phyloP scores from a whole-genome alignment of 2,329 filamentous ascomycete genomes.

The Sclerotinia subarctica region DNA sequence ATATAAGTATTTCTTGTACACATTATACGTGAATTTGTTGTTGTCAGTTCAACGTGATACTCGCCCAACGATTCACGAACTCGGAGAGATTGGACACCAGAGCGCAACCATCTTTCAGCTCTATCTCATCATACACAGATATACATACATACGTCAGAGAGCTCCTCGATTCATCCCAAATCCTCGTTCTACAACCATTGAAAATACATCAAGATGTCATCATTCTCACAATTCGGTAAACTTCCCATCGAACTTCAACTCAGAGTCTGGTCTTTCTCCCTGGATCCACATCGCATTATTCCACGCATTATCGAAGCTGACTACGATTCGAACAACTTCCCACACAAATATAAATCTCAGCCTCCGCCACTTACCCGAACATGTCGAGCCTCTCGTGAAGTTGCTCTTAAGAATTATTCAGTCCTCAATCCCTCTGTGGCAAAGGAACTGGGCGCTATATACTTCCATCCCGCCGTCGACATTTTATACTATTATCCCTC shows the following conservation, averaged over 20 bases:
- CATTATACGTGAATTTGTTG: background rate
- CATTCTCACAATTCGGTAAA: constrained; percentile 4
- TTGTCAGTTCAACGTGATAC: background rate
- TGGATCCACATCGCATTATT: background rate
- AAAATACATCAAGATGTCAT: background rate
- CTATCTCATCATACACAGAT: background rate
- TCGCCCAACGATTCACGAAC: background rate
- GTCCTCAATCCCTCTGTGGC: background rate
- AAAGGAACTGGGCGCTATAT: background rate
- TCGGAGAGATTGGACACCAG: background rate
- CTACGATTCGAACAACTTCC: background rate
- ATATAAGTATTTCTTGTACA: background rate
- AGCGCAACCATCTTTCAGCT: background rate
- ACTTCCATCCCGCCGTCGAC: constrained; percentile 3
- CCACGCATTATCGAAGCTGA: constrained; percentile 1
- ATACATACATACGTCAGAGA: background rate
- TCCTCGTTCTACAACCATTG: background rate
- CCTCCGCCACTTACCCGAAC: constrained; percentile 7
- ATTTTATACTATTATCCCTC: constrained; percentile 9
- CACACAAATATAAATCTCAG: constrained; percentile 3
- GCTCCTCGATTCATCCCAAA: background rate
- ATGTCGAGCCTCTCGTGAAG: constrained; percentile 5
- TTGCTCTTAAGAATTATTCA: constrained; percentile 2
- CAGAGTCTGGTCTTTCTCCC: constrained; percentile 7
- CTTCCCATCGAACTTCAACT: constrained; percentile 14